Conservation (phyloP, 768 basidiomycete genomes). For the Trametes cingulata region DNA sequence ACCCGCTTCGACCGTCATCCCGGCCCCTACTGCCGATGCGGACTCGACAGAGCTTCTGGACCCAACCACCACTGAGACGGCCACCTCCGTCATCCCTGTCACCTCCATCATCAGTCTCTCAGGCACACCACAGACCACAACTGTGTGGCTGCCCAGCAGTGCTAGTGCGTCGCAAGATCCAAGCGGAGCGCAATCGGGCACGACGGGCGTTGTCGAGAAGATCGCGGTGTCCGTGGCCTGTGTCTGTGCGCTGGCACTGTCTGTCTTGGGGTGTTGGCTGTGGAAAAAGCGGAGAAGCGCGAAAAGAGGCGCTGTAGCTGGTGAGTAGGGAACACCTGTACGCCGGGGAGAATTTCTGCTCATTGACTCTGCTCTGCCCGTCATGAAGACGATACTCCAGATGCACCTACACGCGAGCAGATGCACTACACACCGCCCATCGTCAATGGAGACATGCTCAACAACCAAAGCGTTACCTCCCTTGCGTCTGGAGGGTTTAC, state of each 20-base stretch:
- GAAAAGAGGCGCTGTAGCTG: not conserved
- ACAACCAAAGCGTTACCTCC: no score
- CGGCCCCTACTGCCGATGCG: no score
- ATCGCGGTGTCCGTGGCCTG: not conserved
- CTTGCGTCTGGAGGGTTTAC: no score
- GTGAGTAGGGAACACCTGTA: no score
- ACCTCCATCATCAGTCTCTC: not conserved
- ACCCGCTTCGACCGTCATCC: no score
- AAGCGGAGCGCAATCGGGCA: not conserved
- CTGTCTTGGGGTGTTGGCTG: not conserved
- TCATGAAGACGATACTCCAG: no score
- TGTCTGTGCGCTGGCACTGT: not conserved
- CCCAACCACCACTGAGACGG: not conserved
- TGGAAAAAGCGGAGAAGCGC: not conserved
- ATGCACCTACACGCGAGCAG: no score
- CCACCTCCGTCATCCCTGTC: not conserved
- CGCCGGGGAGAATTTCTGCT: no score
- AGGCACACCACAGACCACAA: not conserved
- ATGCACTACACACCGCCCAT: no score
- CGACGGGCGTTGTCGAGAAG: not conserved
- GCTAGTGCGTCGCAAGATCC: not conserved
- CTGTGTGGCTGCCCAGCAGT: not conserved
- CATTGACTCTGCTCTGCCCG: no score
- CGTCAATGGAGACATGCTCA: no score
- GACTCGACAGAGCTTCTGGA: not conserved